These are phyloP conservation scores for Gossypium schwendimanii DNA, from an alignment of 441 rosid genomes.

Conservation along the genomic window DNA sequence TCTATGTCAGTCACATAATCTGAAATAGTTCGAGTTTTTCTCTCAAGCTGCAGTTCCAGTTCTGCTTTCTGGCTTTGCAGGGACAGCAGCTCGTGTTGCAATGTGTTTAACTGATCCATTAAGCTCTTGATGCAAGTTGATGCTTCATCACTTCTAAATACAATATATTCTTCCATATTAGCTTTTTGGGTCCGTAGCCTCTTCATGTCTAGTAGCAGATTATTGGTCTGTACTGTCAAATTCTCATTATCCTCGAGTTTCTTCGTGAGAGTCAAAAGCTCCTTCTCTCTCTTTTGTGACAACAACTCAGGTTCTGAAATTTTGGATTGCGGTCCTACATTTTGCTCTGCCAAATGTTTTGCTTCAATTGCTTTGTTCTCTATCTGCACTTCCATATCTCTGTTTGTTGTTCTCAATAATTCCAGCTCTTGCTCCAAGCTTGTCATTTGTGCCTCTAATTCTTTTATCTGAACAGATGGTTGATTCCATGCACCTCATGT, in stretches of 20 bases:
- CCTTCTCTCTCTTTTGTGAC: conserved; percentile 37
- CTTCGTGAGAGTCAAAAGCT: conserved; percentile 36
- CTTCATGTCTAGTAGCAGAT: conserved; percentile 26
- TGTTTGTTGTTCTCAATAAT: conserved; percentile 33
- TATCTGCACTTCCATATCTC: conserved; percentile 44
- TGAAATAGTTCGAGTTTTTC: conserved; percentile 41
- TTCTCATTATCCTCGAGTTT: conserved; percentile 48
- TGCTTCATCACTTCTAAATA: conserved; percentile 36
- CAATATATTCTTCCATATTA: conserved; percentile 40
- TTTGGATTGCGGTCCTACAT: conserved; percentile 29
- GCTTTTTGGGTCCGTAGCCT: conserved; percentile 29
- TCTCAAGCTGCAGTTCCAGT: conserved; percentile 46
- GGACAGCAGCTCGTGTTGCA: conserved; percentile 46
- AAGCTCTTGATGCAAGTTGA: conserved; percentile 31
- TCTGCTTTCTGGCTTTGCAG: conserved; percentile 46
- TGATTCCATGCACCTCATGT: conserved; percentile 48
- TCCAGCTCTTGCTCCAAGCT: conserved; percentile 50
- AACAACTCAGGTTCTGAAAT: conserved; percentile 45
- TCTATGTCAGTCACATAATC: conserved; percentile 39
- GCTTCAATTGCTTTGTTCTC: conserved; percentile 43
- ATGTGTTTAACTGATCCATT: conserved; percentile 30
- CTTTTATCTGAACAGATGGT: conserved; percentile 39
- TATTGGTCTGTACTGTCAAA: conserved; percentile 37
- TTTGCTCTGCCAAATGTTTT: conserved; percentile 44
- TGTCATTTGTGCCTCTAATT: conserved; percentile 41